Evolutionary conservation across 2,329 filamentous ascomycete species (phyloP), one percentile per base, ranked within the genome.

Genomic region (Sphaerulina musiva): DNA sequence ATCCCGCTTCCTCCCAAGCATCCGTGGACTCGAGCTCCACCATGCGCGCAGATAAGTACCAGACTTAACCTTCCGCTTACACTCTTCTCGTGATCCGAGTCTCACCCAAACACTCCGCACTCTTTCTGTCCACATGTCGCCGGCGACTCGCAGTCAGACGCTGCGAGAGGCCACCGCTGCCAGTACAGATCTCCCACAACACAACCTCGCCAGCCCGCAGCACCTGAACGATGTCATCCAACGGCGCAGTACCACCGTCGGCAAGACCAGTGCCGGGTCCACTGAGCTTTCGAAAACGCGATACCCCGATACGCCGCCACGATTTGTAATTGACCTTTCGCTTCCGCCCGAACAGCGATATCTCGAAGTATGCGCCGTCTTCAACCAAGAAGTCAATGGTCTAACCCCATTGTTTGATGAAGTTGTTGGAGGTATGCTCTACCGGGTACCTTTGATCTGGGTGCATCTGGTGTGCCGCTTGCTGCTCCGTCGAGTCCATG

Each of bases 261-360:
- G 38, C 3, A 38, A 34, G 41, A 17, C 45, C 10, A 51, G 43
- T n/a, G 39, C 31, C 11, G 41, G 38, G 6, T 46, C 48, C 0
- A 14, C 45, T 3, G 39, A 31, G 8, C 43, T 51, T 40, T 23
- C 51, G 7, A 48, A 48, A 45, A 42, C 10, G 20, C 44, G 45
- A 51, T 52, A 56, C 29, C 49, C 57, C 0, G 58, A 62, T 31
- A 59, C 58, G 39, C 59, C 59, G 12, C 63, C 63, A 9, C 56
- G 57, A 39, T 66, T 64, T 58, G 58, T 59, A 10, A 82, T 83
- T 58, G 76, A 84, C 59, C 72, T 83, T 2, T 79, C 78, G 1
- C 72, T 76, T 2, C 74, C 79, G 0, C 79, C 81, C 1, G 63
- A 69, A 29, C 65, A 77, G 55, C 74, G 80, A 48, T 84, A 83